Percentiles rank a stretch among this genome's conserved stretches.
Conservation (phyloP, 164 flowering plant species). For the Chloranthus sessilifolius region DNA sequence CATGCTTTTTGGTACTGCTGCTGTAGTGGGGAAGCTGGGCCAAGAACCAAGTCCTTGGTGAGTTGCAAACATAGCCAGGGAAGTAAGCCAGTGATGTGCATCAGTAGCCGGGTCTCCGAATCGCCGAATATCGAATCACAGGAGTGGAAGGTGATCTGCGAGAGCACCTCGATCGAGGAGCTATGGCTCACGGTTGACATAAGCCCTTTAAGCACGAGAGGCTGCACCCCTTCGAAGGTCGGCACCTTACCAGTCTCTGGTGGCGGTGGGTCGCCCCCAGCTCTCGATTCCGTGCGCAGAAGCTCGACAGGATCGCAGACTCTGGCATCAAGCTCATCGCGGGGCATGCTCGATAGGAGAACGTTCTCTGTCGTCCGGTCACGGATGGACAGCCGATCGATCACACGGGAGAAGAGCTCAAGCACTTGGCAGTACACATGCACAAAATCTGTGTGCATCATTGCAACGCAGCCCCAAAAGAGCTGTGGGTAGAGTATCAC, state of each 20-base stretch:
- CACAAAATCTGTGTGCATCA: constrained; percentile 99
- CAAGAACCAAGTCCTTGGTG: constrained; percentile 47
- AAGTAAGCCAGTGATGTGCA: constrained; percentile 93
- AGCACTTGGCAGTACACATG: constrained; percentile 98
- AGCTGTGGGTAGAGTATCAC: constrained; percentile 98
- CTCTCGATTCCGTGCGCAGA: constrained; percentile 61
- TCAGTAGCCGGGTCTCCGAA: constrained; percentile 80
- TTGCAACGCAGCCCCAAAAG: constrained; percentile 99
- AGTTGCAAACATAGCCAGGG: constrained; percentile 99
- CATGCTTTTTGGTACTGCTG: constrained; percentile 81
- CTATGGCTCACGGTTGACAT: constrained; percentile 88
- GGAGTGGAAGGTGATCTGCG: constrained; percentile 77
- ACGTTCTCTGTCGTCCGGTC: constrained; percentile 95
- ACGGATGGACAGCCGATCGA: constrained; percentile 77
- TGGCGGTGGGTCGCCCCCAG: constrained; percentile 32
- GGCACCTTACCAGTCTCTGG: constrained; percentile 64
- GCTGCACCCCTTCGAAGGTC: constrained; percentile 92
- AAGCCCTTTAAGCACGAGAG: constrained; percentile 95
- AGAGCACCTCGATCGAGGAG: constrained; percentile 86
- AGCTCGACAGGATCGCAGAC: constrained; percentile 40
- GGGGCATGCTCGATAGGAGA: constrained; percentile 96
- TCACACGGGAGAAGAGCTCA: constrained; percentile 89
- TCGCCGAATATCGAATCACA: constrained; percentile 97
- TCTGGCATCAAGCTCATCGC: constrained; percentile 71
- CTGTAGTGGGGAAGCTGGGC: constrained; percentile 57